Evolutionary conservation across 2,329 filamentous ascomycete genomes (phyloP), one percentile per base, ranked within the genome.

Genomic region (Chaetomium olivaceum): DNA sequence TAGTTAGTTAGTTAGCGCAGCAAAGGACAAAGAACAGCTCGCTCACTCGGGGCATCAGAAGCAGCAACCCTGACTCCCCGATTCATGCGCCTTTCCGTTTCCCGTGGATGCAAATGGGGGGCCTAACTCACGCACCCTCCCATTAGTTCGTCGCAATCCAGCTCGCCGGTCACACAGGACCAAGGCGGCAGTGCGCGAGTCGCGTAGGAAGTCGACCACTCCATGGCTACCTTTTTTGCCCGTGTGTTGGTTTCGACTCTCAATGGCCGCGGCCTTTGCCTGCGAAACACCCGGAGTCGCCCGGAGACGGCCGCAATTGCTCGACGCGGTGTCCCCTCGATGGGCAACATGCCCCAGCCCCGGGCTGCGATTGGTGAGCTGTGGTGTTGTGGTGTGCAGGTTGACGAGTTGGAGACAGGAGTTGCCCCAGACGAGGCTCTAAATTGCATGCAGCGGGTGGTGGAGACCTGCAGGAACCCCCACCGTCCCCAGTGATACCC

Each of bases 171-270:
- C 52, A 14, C 36, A 58, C 55, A 33, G 39, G 39, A 16, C 25
- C 51, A 23, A 23, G 46, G 27, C 51, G 27, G 27, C 16, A 33
- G 21, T 25, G 23, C 27, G 21, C 43, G 31, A 54, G 43, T n/a
- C 58, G 58, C 36, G 63, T 59, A 23, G 14, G 54, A 61, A 61
- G 63, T 29, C 63, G 63, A n/a, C 64, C 64, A 66, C 55, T 66
- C 64, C 39, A 66, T 57, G 64, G 50, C 60, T 33, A 16, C 50
- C 33, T 33, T 50, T 46, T 48, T 36, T 29, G 63, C 54, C 55
- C 63, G 58, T 65, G 59, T 19, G 43, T 8, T 23, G 29, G 48
- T 54, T 62, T 48, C 33, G n/a, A 46, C 23, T 31, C 5, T 59
- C 48, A 64, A 52, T 56, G 43, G 55, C 11, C 25, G 39, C 31